Evolutionary conservation across 192 early-diverging fungal species (phyloP).

Genomic region (Gigaspora rosea): DNA sequence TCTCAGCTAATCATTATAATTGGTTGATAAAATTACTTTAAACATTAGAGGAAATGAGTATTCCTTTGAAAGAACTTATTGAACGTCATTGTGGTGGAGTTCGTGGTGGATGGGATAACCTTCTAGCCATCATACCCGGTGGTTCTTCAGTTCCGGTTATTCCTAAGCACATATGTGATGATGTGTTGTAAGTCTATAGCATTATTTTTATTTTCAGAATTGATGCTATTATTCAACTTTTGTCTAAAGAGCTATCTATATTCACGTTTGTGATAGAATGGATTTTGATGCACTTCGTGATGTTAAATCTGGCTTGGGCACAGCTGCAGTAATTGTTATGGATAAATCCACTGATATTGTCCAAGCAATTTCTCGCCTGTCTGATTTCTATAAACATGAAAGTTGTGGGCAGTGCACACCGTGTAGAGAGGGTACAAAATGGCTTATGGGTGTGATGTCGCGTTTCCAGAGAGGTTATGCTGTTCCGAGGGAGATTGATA

Average conservation of each 20-base stretch:
- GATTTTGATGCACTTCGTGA: slow-evolving; percentile 98
- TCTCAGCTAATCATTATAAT: background rate
- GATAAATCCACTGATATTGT: slow-evolving; percentile 98
- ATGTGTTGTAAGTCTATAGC: slow-evolving; percentile 60
- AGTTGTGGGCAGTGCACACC: slow-evolving; percentile 99
- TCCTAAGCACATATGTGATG: slow-evolving; percentile 83
- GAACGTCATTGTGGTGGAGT: slow-evolving; percentile 96
- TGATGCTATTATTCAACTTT: background rate
- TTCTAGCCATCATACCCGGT: slow-evolving; percentile 95
- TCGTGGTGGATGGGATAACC: slow-evolving; percentile 97
- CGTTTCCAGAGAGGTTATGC: slow-evolving; percentile 90
- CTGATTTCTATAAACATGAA: slow-evolving; percentile 97
- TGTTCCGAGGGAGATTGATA: slow-evolving; percentile 86
- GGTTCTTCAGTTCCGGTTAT: slow-evolving; percentile 92
- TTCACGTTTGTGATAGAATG: slow-evolving; percentile 59
- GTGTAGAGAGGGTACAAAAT: slow-evolving; percentile 94
- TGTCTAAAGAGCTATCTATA: background rate
- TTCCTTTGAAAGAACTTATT: slow-evolving; percentile 91
- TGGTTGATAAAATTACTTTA: background rate
- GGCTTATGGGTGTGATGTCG: slow-evolving; percentile 96
- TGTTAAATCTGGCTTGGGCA: slow-evolving; percentile 90
- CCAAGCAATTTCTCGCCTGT: slow-evolving; percentile 85
- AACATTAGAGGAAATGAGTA: slow-evolving; percentile 90
- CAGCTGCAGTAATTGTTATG: slow-evolving; percentile 98
- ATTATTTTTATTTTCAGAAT: background rate